Percentiles rank a stretch among this genome's conserved stretches.
Evolutionary conservation across 176 grass and related monocot genomes (phyloP).

Genomic region (Carex scoparia): DNA sequence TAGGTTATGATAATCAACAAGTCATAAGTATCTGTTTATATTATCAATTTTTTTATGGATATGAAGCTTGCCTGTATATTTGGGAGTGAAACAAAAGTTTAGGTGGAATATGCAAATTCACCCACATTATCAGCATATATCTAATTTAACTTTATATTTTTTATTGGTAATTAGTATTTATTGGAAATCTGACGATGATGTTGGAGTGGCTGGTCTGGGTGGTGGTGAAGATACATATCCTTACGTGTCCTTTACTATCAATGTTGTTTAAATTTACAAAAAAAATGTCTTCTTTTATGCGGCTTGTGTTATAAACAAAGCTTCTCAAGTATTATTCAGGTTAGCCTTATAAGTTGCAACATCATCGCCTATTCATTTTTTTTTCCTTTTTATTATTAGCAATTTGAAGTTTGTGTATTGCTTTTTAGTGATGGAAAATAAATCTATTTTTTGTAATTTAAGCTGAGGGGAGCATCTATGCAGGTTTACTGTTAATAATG

Average conservation of each 20-base stretch:
- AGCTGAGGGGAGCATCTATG: neutral
- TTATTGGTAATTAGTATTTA: conserved; percentile 48
- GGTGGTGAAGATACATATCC: conserved; percentile 86
- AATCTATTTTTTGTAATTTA: conserved; percentile 18
- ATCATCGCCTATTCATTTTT: neutral
- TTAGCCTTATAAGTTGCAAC: neutral
- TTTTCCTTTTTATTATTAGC: neutral
- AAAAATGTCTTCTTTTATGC: neutral
- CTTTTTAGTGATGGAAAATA: conserved; percentile 14
- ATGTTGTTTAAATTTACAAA: conserved; percentile 49
- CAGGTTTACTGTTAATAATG: conserved; percentile 2
- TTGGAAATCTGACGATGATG: conserved; percentile 86
- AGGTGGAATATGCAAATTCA: neutral
- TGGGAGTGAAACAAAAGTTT: neutral
- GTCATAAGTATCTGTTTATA: neutral
- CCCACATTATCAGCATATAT: neutral
- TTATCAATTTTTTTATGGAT: neutral
- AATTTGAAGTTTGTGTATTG: neutral
- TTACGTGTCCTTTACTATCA: conserved; percentile 94
- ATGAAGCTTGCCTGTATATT: neutral
- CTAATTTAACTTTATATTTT: conserved; percentile 1
- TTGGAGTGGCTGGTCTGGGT: conserved; percentile 52
- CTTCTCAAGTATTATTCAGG: conserved; percentile 6
- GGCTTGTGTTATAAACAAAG: conserved; percentile 4
- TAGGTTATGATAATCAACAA: neutral